Base-by-base conservation (phyloP, 1,284 basidiomycete species). In the Cryptococcus jaspeensis region DNA sequence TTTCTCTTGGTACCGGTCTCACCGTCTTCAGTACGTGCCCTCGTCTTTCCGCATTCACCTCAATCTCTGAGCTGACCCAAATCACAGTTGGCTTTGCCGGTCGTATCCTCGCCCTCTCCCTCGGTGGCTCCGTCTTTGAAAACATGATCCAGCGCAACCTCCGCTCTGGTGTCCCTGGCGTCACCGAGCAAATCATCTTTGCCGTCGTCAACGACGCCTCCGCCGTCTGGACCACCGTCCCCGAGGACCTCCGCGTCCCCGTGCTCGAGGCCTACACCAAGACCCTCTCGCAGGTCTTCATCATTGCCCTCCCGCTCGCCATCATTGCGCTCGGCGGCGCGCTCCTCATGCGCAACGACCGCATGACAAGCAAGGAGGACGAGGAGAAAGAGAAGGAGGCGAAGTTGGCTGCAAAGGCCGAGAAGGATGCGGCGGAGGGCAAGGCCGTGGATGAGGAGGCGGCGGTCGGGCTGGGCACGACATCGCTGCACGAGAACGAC, bases 51-150 rank as follows among this genome's bases (percentile, higher is more conserved):
- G 43, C 18, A 36, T 44, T 39, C 48, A 25, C 7, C 16, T 42
- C n/a, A n/a, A 36, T 42, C 18, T 25, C 25, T 41, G 18, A 32
- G 28, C 45, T 49, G 20, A 40, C 16, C 13, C 37, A n/a, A 40
- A 5, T 28, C 28, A 18, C 28, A 67, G 63, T 74, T 49, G 75
- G 75, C 18, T 75, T 71, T 53, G 64, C 63, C 1, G 75, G 74
- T 8, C 75, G 74, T 11, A 73, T 77, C 52, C 11, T 75, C 44
- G 76, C 73, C 57, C 63, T 78, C 48, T 76, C 73, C n/a, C 46
- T 77, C 20, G 71, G 62, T 36, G 73, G 74, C n/a, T 60, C 62
- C 5, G 74, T 79, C 12, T 79, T 79, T 52, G 68, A 67, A 40
- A 78, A 77, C 62, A 66, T 70, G 64, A 61, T 79, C 45, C 69